Conservation (phyloP, 192 early-diverging fungal species). For the Rhizophagus prolifer region DNA sequence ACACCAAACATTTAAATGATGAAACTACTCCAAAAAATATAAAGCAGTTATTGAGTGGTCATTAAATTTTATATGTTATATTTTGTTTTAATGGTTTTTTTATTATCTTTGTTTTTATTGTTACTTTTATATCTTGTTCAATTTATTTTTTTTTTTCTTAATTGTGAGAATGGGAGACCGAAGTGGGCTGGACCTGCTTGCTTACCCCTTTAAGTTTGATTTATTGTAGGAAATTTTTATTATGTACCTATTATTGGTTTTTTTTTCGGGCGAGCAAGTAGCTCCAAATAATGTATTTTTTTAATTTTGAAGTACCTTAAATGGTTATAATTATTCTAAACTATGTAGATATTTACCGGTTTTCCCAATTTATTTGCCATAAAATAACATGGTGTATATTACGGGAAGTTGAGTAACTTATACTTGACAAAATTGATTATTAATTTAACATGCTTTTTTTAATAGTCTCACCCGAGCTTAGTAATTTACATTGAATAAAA, state of each 20-base stretch:
- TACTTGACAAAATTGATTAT: background rate
- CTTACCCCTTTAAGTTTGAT: background rate
- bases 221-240: background rate
- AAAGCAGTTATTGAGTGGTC: constrained; percentile 40
- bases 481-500: background rate
- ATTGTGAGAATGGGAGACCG: background rate
- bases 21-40: constrained; percentile 71
- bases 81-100: background rate
- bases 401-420: background rate
- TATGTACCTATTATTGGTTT: background rate
- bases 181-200: constrained; percentile 24
- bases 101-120: background rate
- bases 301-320: background rate
- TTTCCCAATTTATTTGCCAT: background rate
- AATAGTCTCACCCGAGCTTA: background rate
- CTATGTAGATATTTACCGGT: background rate
- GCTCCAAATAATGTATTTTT: background rate
- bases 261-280: background rate
- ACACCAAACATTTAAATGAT: constrained; percentile 79
- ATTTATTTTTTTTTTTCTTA: background rate
- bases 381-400: background rate
- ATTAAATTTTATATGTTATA: constrained; percentile 2
- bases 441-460: background rate
- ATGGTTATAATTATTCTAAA: background rate
- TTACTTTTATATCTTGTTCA: background rate